Evolutionary conservation across 192 early-diverging fungal genomes (phyloP).

Genomic region (Backusella macrospora): DNA sequence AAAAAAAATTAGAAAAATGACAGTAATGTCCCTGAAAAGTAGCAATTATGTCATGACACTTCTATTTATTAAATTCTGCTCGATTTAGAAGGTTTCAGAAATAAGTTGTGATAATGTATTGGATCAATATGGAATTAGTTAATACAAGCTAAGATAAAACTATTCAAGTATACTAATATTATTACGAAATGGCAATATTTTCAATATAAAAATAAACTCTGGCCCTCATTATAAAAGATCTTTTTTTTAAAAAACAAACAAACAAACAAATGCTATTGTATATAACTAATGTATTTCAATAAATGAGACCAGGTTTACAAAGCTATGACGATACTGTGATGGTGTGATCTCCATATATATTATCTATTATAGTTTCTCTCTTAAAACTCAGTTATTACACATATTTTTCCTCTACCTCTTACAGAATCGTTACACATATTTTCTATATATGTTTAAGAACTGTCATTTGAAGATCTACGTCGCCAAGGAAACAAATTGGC

Average conservation of each 20-base stretch:
- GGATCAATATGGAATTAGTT: no score
- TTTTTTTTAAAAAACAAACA: background rate
- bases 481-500: background rate
- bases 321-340: slow-evolving; percentile 1
- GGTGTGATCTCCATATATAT: no score
- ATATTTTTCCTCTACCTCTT: no score
- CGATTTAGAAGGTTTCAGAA: no score
- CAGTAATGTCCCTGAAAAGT: background rate
- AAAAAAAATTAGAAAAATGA: background rate
- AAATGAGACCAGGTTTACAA: background rate
- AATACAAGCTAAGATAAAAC: no score
- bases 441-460: background rate
- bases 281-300: background rate
- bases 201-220: background rate
- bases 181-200: background rate
- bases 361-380: no score
- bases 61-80: no score
- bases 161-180: background rate
- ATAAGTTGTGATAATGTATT: no score
- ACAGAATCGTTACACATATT: slow-evolving; percentile 5
- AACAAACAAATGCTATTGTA: background rate
- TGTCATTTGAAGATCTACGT: slow-evolving; percentile 3
- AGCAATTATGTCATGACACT: background rate
- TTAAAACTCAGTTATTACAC: no score
- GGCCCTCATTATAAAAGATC: background rate